These are phyloP conservation scores for Prototheca wickerhamii DNA, from an alignment of 163 green algal species.

Conservation along the genomic window DNA sequence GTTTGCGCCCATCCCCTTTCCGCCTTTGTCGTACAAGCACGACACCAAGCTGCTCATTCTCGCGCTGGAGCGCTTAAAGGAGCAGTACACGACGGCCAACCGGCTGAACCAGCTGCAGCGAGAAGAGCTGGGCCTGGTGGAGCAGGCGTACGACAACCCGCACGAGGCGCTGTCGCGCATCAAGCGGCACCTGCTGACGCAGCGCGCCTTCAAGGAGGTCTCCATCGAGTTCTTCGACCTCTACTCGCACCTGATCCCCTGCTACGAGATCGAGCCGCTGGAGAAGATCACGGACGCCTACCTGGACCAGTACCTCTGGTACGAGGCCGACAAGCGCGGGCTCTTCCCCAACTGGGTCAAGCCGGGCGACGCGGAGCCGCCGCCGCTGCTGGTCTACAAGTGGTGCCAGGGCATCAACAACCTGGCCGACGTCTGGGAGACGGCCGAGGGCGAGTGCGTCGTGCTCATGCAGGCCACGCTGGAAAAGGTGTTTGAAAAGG, in stretches of 20 bases:
- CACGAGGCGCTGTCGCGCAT: conserved; percentile 97
- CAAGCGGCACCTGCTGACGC: conserved; percentile 98
- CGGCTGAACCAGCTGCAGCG: conserved; percentile 94
- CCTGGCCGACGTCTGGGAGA: conserved; percentile 94
- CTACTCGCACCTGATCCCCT: conserved; percentile 91
- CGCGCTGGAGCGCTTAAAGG: conserved; percentile 96
- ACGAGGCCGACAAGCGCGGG: conserved; percentile 93
- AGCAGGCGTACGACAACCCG: conserved; percentile 99
- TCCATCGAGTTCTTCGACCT: conserved; percentile 98
- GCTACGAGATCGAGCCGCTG: conserved; percentile 98
- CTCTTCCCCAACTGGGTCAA: conserved; percentile 99
- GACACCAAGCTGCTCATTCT: conserved; percentile 99
- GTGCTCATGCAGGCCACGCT: conserved; percentile 95
- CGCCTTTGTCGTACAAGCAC: conserved; percentile 99
- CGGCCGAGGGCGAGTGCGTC: conserved; percentile 88
- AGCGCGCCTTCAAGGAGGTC: conserved; percentile 97
- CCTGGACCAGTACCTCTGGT: conserved; percentile 98
- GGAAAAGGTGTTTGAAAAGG: conserved; percentile 98
- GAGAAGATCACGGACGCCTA: conserved; percentile 99
- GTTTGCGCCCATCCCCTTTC: conserved; percentile 96
- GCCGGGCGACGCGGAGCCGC: conserved; percentile 90
- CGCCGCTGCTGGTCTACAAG: conserved; percentile 99
- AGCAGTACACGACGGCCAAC: conserved; percentile 92
- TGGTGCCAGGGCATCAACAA: conserved; percentile 99
- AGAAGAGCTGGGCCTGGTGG: conserved; percentile 98